These are phyloP conservation scores for Stagonosporopsis chrysanthemi DNA, from an alignment of 2,329 filamentous ascomycete species.

Conservation along the genomic window DNA sequence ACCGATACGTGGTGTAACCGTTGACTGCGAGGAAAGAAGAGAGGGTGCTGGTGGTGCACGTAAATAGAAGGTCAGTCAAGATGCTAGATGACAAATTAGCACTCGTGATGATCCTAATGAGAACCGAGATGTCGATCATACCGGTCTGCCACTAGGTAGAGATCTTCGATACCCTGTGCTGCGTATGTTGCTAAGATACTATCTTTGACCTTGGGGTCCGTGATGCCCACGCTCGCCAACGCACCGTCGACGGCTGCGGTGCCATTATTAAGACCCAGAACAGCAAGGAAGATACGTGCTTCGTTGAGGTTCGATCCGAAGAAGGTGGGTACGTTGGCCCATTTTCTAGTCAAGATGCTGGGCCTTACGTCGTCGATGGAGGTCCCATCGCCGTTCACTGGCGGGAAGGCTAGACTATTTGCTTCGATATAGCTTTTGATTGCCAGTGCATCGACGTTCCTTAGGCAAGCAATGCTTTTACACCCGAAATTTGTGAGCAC, in stretches of 20 bases:
- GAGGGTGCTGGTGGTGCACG: slow-evolving; percentile 15
- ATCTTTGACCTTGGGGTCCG: slow-evolving; percentile 1
- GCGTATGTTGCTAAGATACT: slow-evolving; percentile 13
- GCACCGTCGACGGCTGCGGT: slow-evolving; percentile 9
- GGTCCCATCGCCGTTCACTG: slow-evolving; percentile 21
- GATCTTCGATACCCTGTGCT: slow-evolving; percentile 7
- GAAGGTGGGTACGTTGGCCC: slow-evolving; percentile 19
- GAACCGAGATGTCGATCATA: neutral
- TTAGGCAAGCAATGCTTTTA: slow-evolving; percentile 16
- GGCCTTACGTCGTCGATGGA: slow-evolving; percentile 17
- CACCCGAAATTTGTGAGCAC: slow-evolving; percentile 19
- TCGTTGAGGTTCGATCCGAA: slow-evolving; percentile 22
- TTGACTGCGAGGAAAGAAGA: slow-evolving; percentile 14
- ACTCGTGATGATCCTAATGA: neutral
- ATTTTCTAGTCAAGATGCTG: slow-evolving; percentile 16
- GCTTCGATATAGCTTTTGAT: slow-evolving; percentile 22
- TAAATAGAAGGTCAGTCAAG: slow-evolving; percentile 18
- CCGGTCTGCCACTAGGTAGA: slow-evolving; percentile 6
- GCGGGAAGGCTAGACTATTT: slow-evolving; percentile 19
- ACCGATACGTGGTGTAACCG: slow-evolving; percentile 28
- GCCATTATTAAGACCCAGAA: slow-evolving; percentile 12
- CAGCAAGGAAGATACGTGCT: slow-evolving; percentile 18
- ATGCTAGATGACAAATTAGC: slow-evolving; percentile 6
- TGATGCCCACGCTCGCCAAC: slow-evolving; percentile 12
- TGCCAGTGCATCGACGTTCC: slow-evolving; percentile 1